Evolutionary conservation across 139 green algal species (phyloP).

Genomic region (Bryopsis sp.): DNA sequence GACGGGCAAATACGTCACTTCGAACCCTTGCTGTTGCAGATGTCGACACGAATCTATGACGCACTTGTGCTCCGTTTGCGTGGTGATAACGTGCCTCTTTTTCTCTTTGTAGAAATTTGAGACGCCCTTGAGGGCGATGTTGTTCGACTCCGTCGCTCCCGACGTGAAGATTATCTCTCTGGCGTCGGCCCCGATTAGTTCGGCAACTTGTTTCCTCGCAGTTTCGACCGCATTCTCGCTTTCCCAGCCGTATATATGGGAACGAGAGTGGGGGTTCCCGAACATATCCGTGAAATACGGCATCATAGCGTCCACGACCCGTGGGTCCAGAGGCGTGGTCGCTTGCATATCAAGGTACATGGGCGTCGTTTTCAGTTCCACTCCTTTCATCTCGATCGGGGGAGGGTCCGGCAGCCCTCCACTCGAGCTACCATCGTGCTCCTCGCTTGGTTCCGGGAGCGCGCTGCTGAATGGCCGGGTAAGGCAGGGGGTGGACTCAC

Average conservation of each 20-base stretch:
- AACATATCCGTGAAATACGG: constrained; percentile 89
- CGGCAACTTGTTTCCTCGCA: constrained; percentile 72
- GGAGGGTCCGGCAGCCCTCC: too few species aligned
- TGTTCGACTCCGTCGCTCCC: constrained; percentile 97
- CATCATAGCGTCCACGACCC: constrained; percentile 94
- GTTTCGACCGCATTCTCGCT: constrained; percentile 86
- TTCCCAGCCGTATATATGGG: constrained; percentile 97
- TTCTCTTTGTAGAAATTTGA: constrained; percentile 87
- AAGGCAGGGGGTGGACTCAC: too few species aligned
- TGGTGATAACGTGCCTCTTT: constrained; percentile 95
- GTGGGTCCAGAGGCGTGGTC: constrained; percentile 90
- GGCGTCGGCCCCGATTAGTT: constrained; percentile 78
- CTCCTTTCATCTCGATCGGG: constrained; percentile 95
- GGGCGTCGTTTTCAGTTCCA: constrained; percentile 68
- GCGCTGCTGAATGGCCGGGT: too few species aligned
- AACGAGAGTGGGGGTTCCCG: constrained; percentile 96
- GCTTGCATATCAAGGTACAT: constrained; percentile 97
- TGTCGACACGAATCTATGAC: constrained; percentile 90
- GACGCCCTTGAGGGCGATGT: constrained; percentile 94
- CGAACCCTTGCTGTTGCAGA: constrained; percentile 82
- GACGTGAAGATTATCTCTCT: constrained; percentile 99
- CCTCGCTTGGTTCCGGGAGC: too few species aligned
- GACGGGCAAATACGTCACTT: constrained; percentile 95
- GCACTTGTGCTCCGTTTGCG: constrained; percentile 96
- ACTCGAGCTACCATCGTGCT: too few species aligned